phyloP scores from a whole-genome alignment of 129 eudicot species.

The Centella asiatica region DNA sequence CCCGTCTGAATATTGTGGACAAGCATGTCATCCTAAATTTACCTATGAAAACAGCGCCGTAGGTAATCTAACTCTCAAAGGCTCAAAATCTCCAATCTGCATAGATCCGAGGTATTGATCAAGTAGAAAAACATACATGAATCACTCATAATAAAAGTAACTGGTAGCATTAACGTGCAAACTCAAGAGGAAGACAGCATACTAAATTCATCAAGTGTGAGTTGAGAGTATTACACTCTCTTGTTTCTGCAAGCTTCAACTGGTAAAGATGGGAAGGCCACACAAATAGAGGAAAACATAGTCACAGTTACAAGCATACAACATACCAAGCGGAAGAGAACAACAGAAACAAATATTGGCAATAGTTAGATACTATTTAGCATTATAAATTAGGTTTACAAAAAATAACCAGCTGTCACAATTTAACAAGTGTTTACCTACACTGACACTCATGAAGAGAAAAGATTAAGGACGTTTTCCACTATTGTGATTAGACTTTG shows the following conservation, averaged over 20 bases:
- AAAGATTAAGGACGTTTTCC: constrained; percentile 54
- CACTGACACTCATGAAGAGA: constrained; percentile 11
- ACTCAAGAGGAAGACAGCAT: too few species aligned
- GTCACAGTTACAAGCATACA: background rate
- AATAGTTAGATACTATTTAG: constrained; percentile 6
- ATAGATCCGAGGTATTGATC: too few species aligned
- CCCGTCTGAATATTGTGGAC: too few species aligned
- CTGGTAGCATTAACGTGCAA: too few species aligned
- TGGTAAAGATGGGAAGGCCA: background rate
- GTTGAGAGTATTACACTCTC: background rate
- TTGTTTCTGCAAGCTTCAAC: background rate
- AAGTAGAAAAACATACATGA: too few species aligned
- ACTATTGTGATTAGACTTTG: constrained; percentile 69
- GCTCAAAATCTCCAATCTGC: too few species aligned
- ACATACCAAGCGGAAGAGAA: background rate
- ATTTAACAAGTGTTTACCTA: constrained; percentile 22
- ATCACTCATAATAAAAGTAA: too few species aligned
- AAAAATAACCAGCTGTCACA: constrained; percentile 18
- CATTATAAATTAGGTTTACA: constrained; percentile 22
- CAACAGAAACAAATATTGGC: background rate
- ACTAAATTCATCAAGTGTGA: too few species aligned
- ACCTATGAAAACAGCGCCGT: too few species aligned
- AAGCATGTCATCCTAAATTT: too few species aligned
- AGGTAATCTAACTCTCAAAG: too few species aligned
- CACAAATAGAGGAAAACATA: background rate